Evolutionary conservation across 345 rosid genomes (phyloP).

Genomic region (Eucalyptus curtisii): DNA sequence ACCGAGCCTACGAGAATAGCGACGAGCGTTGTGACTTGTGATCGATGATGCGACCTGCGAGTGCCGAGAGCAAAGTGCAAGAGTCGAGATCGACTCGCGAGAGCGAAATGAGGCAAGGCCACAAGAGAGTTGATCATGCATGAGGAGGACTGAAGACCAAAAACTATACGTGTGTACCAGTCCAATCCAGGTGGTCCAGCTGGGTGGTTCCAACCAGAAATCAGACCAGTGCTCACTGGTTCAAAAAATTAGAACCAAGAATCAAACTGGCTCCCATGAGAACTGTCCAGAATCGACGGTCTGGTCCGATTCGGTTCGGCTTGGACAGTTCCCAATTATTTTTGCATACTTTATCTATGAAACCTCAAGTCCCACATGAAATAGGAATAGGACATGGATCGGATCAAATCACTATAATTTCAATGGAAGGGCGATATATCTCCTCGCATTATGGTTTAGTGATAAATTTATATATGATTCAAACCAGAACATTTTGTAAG

Average conservation of each 20-base stretch:
- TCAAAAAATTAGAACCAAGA: no score
- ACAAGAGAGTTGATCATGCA: no score
- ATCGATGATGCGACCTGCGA: no score
- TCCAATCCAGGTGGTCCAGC: rapidly evolving
- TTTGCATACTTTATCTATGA: background rate
- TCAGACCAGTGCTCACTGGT: rapidly evolving
- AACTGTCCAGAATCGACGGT: rapidly evolving
- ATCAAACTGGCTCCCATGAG: rapidly evolving
- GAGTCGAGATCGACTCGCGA: no score
- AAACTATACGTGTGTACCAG: no score
- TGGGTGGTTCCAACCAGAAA: rapidly evolving
- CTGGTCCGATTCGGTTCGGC: rapidly evolving
- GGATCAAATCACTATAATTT: background rate
- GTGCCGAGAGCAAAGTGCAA: no score
- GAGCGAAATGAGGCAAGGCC: no score
- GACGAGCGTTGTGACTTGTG: no score
- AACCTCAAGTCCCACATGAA: background rate
- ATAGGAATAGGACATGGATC: background rate
- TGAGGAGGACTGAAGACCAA: no score
- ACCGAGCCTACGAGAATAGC: background rate
- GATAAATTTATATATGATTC: background rate
- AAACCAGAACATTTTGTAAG: background rate
- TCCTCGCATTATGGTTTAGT: background rate
- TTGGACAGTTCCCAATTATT: rapidly evolving
- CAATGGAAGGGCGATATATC: background rate